A percentile compares a stretch with the other conserved stretches of the same genome.
Evolutionary conservation across 108 stramenopile genomes (phyloP).

Genomic region (Chaetoceros muelleri): DNA sequence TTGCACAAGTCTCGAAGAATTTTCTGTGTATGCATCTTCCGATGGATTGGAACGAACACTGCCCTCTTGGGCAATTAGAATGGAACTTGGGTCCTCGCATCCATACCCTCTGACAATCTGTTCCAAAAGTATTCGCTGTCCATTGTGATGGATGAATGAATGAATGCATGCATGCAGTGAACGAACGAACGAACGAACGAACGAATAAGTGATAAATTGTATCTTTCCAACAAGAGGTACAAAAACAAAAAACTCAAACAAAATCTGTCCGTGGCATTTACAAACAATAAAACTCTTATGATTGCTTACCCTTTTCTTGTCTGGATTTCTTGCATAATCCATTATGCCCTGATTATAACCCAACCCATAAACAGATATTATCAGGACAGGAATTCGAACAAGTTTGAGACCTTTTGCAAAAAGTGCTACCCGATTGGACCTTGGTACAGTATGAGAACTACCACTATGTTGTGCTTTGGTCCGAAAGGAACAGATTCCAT

Average conservation of each 20-base stretch:
- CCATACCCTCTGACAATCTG: not conserved
- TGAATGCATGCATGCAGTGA: too few species aligned
- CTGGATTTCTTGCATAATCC: constrained; percentile 11
- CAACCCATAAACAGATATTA: constrained; percentile 48
- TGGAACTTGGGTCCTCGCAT: not conserved
- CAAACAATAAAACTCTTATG: too few species aligned
- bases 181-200: too few species aligned
- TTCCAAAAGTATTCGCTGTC: not conserved
- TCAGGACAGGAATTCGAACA: constrained; percentile 46
- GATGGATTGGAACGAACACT: not conserved
- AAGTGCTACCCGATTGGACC: too few species aligned
- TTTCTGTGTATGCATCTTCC: not conserved
- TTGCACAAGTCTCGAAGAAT: not conserved
- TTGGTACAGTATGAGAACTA: too few species aligned
- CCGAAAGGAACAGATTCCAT: too few species aligned
- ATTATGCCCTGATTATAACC: constrained; percentile 71
- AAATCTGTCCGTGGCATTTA: too few species aligned
- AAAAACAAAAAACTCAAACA: too few species aligned
- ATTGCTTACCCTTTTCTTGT: not conserved
- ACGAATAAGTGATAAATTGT: too few species aligned
- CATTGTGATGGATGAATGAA: too few species aligned
- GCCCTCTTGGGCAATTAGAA: not conserved
- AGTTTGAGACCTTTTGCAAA: constrained; percentile 16
- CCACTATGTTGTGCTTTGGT: too few species aligned
- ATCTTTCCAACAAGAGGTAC: too few species aligned